Conservation (phyloP, 2,329 filamentous ascomycete species). For the Nemania serpens region DNA sequence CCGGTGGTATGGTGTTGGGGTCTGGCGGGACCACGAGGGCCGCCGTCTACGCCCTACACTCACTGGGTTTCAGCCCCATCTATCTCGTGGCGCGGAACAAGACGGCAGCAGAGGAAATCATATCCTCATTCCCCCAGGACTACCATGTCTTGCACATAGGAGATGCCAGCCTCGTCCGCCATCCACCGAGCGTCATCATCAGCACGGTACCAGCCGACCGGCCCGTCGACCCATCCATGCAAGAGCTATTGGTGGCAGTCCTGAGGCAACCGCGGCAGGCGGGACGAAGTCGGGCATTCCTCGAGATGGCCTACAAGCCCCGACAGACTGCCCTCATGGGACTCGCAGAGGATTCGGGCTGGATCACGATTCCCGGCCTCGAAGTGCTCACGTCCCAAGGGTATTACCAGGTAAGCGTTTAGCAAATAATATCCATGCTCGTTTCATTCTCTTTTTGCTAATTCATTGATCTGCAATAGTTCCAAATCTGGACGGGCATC, state of each 20-base stretch:
- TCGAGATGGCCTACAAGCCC: slow-evolving; percentile 98
- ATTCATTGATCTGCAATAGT: slow-evolving; percentile 51
- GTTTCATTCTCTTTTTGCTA: not conserved
- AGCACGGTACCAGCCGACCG: slow-evolving; percentile 90
- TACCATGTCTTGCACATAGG: slow-evolving; percentile 70
- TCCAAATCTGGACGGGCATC: slow-evolving; percentile 84
- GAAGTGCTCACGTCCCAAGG: slow-evolving; percentile 90
- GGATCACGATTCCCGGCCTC: slow-evolving; percentile 82
- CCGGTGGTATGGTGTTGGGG: slow-evolving; percentile 80
- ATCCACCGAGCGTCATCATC: slow-evolving; percentile 72
- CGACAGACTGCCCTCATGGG: slow-evolving; percentile 82
- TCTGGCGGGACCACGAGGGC: slow-evolving; percentile 91
- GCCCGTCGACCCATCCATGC: slow-evolving; percentile 75
- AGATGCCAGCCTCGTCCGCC: slow-evolving; percentile 51
- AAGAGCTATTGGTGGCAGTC: slow-evolving; percentile 63
- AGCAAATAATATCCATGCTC: not conserved
- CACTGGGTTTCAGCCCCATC: slow-evolving; percentile 82
- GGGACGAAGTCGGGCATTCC: slow-evolving; percentile 60
- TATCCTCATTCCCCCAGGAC: slow-evolving; percentile 70
- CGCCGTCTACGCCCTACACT: slow-evolving; percentile 84
- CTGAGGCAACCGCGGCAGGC: slow-evolving; percentile 49
- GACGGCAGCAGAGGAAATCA: slow-evolving; percentile 69
- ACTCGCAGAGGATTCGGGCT: slow-evolving; percentile 76
- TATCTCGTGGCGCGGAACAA: slow-evolving; percentile 82
- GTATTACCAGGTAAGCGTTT: slow-evolving; percentile 74